These are phyloP conservation scores for Baorangia bicolor DNA, from an alignment of 768 basidiomycete species.

Conservation along the genomic window DNA sequence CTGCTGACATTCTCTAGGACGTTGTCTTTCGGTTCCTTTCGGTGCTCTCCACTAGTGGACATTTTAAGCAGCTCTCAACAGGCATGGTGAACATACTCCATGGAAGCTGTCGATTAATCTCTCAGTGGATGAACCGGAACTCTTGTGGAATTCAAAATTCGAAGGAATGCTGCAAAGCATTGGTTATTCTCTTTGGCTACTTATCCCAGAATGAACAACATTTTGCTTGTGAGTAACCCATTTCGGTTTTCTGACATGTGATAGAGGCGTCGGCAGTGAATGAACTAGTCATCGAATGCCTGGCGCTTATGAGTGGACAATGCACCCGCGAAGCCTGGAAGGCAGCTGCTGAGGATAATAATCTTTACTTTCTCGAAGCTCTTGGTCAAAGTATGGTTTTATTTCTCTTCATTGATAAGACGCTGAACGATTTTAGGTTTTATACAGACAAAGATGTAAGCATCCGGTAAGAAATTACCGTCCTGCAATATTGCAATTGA, in stretches of 20 bases:
- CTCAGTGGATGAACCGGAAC: slow-evolving; percentile 24
- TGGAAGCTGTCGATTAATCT: slow-evolving; percentile 18
- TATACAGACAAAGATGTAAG: slow-evolving; percentile 17
- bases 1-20: slow-evolving; percentile 17
- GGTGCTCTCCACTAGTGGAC: slow-evolving; percentile 12
- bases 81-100: slow-evolving; percentile 18
- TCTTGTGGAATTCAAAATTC: slow-evolving; percentile 28
- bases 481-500: not conserved
- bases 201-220: slow-evolving; percentile 21
- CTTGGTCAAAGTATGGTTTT: slow-evolving; percentile 22
- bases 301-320: slow-evolving; percentile 9
- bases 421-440: slow-evolving; percentile 16
- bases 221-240: slow-evolving; percentile 15
- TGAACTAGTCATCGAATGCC: slow-evolving; percentile 18
- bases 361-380: slow-evolving; percentile 8
- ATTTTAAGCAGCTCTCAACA: slow-evolving; percentile 17
- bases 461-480: not conserved
- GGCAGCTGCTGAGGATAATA: slow-evolving; percentile 12
- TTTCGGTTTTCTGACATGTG: not conserved
- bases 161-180: slow-evolving; percentile 29
- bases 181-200: slow-evolving; percentile 27
- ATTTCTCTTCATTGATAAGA: not conserved
- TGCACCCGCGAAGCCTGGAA: slow-evolving; percentile 25
- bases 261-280: slow-evolving; percentile 15
- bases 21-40: slow-evolving; percentile 24